These are phyloP conservation scores for Mycena rosella DNA, from an alignment of 768 basidiomycete genomes.

Conservation along the genomic window DNA sequence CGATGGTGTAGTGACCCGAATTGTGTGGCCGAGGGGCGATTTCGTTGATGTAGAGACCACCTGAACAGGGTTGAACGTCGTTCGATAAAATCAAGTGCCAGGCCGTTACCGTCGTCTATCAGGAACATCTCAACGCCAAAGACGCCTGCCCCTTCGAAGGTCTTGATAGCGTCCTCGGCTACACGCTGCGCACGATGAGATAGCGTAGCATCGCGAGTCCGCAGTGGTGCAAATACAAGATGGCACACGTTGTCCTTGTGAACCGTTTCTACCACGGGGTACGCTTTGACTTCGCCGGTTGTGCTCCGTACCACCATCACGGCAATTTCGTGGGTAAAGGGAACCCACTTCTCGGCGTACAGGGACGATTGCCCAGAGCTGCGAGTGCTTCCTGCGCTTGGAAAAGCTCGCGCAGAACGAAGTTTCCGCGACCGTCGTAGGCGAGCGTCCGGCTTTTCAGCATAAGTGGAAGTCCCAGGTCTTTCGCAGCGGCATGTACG, in stretches of 20 bases:
- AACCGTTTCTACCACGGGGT: slow-evolving; percentile 94
- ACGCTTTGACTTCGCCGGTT: slow-evolving; percentile 80
- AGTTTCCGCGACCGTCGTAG: slow-evolving; percentile 97
- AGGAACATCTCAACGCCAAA: slow-evolving; percentile 99
- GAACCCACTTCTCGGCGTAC: slow-evolving; percentile 96
- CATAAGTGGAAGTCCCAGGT: slow-evolving; percentile 91
- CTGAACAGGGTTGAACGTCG: slow-evolving; percentile 52
- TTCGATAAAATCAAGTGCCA: not conserved
- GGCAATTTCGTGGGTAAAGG: slow-evolving; percentile 90
- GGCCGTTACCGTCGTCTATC: slow-evolving; percentile 79
- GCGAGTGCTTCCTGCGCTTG: slow-evolving; percentile 65
- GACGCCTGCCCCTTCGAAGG: slow-evolving; percentile 89
- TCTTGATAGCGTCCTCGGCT: slow-evolving; percentile 85
- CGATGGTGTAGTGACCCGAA: slow-evolving; percentile 98
- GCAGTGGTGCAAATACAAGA: slow-evolving; percentile 90
- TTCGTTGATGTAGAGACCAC: slow-evolving; percentile 89
- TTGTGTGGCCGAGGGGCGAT: slow-evolving; percentile 99
- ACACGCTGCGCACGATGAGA: slow-evolving; percentile 71
- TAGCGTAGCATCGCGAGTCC: slow-evolving; percentile 68
- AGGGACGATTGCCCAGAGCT: slow-evolving; percentile 76
- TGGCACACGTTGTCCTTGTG: slow-evolving; percentile 96
- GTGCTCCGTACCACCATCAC: slow-evolving; percentile 95
- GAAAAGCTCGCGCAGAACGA: slow-evolving; percentile 69
- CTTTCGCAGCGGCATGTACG: slow-evolving; percentile 63
- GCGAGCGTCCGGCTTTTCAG: slow-evolving; percentile 95